Base-by-base conservation (phyloP, 2,329 filamentous ascomycete genomes). In the Aschersonia sp. region DNA sequence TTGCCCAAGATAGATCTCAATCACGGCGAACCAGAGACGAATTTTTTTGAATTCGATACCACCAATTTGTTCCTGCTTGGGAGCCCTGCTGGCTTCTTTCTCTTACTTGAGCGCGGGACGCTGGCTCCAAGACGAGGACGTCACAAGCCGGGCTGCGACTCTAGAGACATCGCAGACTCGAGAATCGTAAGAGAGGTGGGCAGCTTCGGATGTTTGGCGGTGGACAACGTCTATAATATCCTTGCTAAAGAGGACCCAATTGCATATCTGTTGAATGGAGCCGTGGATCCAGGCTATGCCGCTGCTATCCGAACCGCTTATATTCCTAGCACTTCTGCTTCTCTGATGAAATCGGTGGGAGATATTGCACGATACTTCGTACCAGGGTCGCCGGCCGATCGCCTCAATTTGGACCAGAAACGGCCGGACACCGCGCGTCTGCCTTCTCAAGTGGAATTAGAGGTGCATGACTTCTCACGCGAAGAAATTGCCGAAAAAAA, bases 181-280 rank as follows among this genome's bases (percentile, higher is more conserved):
- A 68, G 71, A 5, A 76, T 97, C 32, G 84, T 83, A n/a, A 85
- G 85, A n/a, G 78, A 88, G 41, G 74, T 74, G 20, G 89, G 86
- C 31, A 78, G 73, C 5, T 95, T 94, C 61, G 92, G 92, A 20
- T 97, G 92, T 62, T 70, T 97, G 31, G 87, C 91, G 1, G 84
- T 97, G 1, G 88, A 97, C 66, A 98, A 97, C 61, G 77, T 98
- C 49, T 98, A 97, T 71, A 98, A 98, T 58, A 77, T 98, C 53
- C 78, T 97, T 60, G 70, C 77, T 40, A 74, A 72, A 51, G 75
- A 80, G 55, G 78, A 80, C 56, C 77, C 92, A 2, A 94, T 98
- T 49, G 87, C 89, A 1, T 97, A 96, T 62, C 76, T 91, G 12
- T 77, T 97, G 50, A 98, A 96, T 57, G 88, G 89, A 29, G 84